phyloP scores from a whole-genome alignment of 148 eudicot species.

The Drosera capensis region DNA sequence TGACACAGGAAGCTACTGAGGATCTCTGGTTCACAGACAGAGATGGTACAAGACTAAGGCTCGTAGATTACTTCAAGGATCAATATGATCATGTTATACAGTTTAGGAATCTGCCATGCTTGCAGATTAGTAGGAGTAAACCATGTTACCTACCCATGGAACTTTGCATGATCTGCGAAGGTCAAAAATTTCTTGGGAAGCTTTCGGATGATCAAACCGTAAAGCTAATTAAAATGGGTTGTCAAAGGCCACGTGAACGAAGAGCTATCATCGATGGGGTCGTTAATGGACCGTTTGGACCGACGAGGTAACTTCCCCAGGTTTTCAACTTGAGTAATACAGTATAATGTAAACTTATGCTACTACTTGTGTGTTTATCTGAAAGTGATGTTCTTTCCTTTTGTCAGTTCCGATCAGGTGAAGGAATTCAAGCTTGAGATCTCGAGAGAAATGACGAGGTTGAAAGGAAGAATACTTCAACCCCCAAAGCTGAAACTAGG shows the following conservation, averaged over 20 bases:
- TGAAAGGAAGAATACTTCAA: constrained; percentile 72
- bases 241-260: constrained; percentile 71
- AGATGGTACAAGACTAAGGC: constrained; percentile 45
- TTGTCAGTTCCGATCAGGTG: constrained; percentile 52
- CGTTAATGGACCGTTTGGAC: constrained; percentile 73
- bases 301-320: constrained; percentile 57
- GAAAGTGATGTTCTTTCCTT: not conserved
- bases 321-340: too few relatives aligned
- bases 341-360: too few relatives aligned
- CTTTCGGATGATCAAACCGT: constrained; percentile 89
- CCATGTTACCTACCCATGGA: constrained; percentile 95
- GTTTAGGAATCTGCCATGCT: constrained; percentile 69
- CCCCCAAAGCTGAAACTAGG: constrained; percentile 94
- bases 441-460: constrained; percentile 59
- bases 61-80: constrained; percentile 71
- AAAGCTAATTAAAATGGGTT: constrained; percentile 71
- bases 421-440: constrained; percentile 62
- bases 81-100: constrained; percentile 71
- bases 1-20: constrained; percentile 64
- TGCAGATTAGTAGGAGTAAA: constrained; percentile 75
- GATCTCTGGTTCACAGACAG: constrained; percentile 63
- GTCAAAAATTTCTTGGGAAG: constrained; percentile 88
- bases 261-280: constrained; percentile 59
- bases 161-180: constrained; percentile 89
- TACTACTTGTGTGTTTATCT: constrained; percentile 3